Conservation (phyloP, 495 filamentous ascomycete species). For the Symbiotaphrina buchneri region DNA sequence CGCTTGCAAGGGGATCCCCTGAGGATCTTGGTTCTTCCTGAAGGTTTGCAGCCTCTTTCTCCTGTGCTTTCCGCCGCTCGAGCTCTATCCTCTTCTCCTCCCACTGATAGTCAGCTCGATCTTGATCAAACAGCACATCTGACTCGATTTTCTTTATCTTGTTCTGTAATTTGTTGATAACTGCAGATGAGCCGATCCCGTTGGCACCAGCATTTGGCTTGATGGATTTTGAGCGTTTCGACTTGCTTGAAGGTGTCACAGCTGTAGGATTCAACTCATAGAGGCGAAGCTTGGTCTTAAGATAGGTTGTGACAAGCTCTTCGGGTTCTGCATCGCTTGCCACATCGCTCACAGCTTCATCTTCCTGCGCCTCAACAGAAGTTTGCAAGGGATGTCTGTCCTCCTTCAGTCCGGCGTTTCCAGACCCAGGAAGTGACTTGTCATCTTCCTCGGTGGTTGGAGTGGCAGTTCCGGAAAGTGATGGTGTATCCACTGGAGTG, state of each 20-base stretch:
- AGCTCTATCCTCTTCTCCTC: conserved; percentile 38
- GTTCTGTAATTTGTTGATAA: conserved; percentile 36
- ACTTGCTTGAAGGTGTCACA: conserved; percentile 8
- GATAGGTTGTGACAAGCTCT: conserved; percentile 49
- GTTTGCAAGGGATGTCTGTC: too few species aligned
- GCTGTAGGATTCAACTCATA: conserved; percentile 47
- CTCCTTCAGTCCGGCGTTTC: too few species aligned
- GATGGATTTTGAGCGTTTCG: conserved; percentile 11
- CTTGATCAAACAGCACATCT: conserved; percentile 69
- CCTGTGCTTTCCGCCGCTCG: conserved; percentile 26
- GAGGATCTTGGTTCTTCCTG: neutral
- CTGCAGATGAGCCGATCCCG: conserved; percentile 15
- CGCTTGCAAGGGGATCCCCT: neutral
- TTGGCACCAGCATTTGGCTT: conserved; percentile 11
- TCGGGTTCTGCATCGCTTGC: conserved; percentile 42
- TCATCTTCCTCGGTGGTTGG: too few species aligned
- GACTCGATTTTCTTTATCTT: conserved; percentile 59
- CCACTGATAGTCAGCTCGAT: conserved; percentile 58
- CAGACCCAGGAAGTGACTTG: too few species aligned
- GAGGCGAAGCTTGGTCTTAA: conserved; percentile 45
- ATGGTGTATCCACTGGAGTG: too few species aligned
- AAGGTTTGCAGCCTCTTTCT: conserved; percentile 7
- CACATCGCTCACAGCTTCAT: too few species aligned
- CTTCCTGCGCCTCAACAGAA: too few species aligned
- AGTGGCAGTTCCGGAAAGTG: too few species aligned